Base-by-base conservation (phyloP, 1,284 basidiomycete genomes). In the Marasmius oreades region DNA sequence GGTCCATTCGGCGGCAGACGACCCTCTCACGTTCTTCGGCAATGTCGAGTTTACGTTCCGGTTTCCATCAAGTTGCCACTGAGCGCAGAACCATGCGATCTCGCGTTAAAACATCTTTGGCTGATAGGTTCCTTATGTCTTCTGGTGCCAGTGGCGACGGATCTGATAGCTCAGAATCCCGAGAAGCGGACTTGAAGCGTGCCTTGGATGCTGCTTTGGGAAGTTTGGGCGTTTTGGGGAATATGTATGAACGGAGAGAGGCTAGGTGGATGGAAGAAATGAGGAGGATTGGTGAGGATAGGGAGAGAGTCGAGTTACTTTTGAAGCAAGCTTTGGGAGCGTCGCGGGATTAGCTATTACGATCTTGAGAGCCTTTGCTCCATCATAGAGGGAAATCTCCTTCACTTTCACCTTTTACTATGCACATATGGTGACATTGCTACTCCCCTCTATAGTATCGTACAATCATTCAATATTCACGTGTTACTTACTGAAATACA, bases 231-330 rank as follows among this genome's bases (percentile, higher is more conserved):
- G 75, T 78, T 14, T 71, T 90, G 52, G 78, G 82, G 22, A 69
- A 73, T 43, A 84, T 90, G 43, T 89, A 88, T 57, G 84, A 84
- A 28, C 77, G 84, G 59, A 73, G 86, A 16, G 86, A 88, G 67
- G 75, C 77, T 48, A 73, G 88, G 37, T 88, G 86, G 82, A 70
- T 77, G 33, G 85, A 88, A 24, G 88, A 90, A 71, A 85, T 90
- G 78, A 69, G 76, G 28, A 73, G 79, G 58, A 74, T 88, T 55
- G 73, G 75, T 50, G 82, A 85, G 34, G 88, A 91, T 58, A 72
- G 85, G n/a, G 84, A 87, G 64, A 70, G 76, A 14, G 81, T 90
- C 4, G 82, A 86, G 61, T 60, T 88, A 55, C 69, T 90, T 51
- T 68, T 90, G 48, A 73, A 73, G 60, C 86, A 89, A 69, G 81